phyloP scores from a whole-genome alignment of 176 grass and related monocot genomes.

The Eremochloa ophiuroides region DNA sequence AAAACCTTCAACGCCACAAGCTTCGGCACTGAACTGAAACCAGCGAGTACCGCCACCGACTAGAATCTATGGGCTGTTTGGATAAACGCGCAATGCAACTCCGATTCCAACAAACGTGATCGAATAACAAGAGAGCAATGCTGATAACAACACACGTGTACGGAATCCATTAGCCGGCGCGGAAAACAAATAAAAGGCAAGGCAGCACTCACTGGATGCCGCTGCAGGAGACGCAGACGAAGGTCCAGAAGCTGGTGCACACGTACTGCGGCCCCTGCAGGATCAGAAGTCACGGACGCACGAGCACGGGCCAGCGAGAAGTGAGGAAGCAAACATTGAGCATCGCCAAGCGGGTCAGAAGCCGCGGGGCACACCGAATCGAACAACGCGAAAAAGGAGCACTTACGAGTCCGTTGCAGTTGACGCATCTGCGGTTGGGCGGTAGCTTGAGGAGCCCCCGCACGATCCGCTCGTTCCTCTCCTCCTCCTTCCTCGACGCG shows the following conservation, averaged over 20 bases:
- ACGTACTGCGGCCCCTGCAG: conserved; percentile 98
- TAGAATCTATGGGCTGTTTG: neutral
- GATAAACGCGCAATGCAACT: neutral
- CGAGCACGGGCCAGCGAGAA: neutral
- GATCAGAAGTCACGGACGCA: conserved; percentile 9
- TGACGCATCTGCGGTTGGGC: conserved; percentile 87
- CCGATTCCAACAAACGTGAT: neutral
- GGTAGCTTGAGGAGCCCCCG: conserved; percentile 95
- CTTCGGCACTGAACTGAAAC: neutral
- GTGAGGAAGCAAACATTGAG: conserved; percentile 21
- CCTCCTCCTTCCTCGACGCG: conserved; percentile 70
- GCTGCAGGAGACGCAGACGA: conserved; percentile 89
- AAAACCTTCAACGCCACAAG: neutral
- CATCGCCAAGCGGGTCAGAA: neutral
- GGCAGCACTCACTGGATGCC: conserved; percentile 77
- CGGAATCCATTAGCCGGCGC: neutral
- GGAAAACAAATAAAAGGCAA: neutral
- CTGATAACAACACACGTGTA: neutral
- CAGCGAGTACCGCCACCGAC: neutral
- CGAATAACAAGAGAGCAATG: neutral
- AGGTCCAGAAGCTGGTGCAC: conserved; percentile 89
- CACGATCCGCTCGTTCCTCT: conserved; percentile 92
- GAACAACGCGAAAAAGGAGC: neutral
- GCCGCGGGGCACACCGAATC: neutral
- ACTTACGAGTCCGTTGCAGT: conserved; percentile 63